These are phyloP conservation scores for Ogataea sp. DNA, from an alignment of 805 yeast species.

Conservation along the genomic window DNA sequence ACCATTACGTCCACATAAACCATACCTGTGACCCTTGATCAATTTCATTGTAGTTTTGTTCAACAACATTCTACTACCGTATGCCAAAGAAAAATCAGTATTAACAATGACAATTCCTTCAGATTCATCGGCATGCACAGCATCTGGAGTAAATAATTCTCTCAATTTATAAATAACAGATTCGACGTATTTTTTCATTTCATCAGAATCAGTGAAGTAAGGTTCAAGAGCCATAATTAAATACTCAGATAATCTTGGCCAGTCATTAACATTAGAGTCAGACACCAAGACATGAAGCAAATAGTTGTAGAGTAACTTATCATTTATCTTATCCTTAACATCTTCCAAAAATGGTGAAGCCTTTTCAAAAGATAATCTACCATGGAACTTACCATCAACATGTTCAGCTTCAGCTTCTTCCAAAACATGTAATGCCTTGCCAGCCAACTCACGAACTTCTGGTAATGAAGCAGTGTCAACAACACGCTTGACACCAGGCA, in stretches of 20 bases:
- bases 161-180: conserved; percentile 40
- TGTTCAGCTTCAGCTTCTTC: conserved; percentile 69
- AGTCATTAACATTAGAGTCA: conserved; percentile 67
- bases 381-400: conserved; percentile 67
- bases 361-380: conserved; percentile 53
- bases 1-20: conserved; percentile 97
- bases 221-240: conserved; percentile 31
- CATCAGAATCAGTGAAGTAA: conserved; percentile 24
- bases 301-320: conserved; percentile 36
- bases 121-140: conserved; percentile 50
- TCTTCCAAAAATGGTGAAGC: conserved; percentile 37
- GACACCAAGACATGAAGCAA: conserved; percentile 45
- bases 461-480: conserved; percentile 88
- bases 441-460: conserved; percentile 90
- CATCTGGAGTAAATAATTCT: conserved; percentile 45
- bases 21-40: conserved; percentile 92
- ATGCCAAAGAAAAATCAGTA: conserved; percentile 91
- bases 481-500: conserved; percentile 90
- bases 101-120: conserved; percentile 91
- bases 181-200: conserved; percentile 32
- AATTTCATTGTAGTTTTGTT: conserved; percentile 87
- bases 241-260: conserved; percentile 54
- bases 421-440: conserved; percentile 75
- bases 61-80: conserved; percentile 94
- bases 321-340: conserved; percentile 22